phyloP scores from a whole-genome alignment of 441 rosid species.

The Eutrema salsugineum region DNA sequence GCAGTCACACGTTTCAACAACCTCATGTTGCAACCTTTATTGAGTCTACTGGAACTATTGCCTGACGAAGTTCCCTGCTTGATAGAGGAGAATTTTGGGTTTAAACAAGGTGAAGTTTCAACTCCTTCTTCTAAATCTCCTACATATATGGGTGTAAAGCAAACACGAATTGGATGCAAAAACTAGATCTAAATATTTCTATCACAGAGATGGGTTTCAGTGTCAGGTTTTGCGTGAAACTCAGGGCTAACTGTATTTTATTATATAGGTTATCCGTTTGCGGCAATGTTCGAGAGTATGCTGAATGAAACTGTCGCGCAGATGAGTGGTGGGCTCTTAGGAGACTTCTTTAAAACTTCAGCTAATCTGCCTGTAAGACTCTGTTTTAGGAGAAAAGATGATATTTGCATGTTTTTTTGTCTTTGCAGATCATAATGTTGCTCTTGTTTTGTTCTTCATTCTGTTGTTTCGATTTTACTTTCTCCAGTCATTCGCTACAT shows the following conservation, averaged over 20 bases:
- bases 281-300: constrained; percentile 28
- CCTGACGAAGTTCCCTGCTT: constrained; percentile 45
- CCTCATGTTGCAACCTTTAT: constrained; percentile 48
- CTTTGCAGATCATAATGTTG: background rate
- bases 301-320: constrained; percentile 36
- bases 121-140: background rate
- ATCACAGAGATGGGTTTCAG: background rate
- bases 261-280: constrained; percentile 40
- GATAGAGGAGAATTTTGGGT: constrained; percentile 42
- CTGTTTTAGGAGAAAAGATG: background rate
- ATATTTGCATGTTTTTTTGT: background rate
- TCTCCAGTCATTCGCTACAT: background rate
- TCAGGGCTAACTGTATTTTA: background rate
- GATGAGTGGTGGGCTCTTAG: constrained; percentile 37
- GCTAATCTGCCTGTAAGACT: constrained; percentile 44
- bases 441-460: background rate
- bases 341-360: constrained; percentile 37
- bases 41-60: constrained; percentile 44
- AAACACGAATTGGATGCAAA: background rate
- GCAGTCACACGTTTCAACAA: constrained; percentile 67
- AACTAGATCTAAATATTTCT: background rate
- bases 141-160: constrained; percentile 37
- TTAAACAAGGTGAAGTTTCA: constrained; percentile 49
- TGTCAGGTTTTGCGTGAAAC: background rate
- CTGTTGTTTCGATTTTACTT: background rate